Conservation (phyloP, 2,329 filamentous ascomycete genomes). For the Tympanopsis confertula region DNA sequence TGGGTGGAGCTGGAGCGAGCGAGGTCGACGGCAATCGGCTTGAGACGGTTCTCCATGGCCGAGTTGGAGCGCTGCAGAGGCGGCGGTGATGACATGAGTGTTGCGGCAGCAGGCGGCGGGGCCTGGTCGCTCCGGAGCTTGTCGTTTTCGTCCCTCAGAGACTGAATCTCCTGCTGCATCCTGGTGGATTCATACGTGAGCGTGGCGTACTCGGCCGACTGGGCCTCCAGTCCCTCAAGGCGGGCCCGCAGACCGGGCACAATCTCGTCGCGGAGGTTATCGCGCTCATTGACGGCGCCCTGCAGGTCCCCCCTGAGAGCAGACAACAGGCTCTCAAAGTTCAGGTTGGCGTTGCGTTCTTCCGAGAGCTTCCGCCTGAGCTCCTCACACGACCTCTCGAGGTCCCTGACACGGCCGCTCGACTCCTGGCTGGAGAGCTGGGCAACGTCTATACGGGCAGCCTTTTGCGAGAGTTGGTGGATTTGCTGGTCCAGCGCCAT, state of each 20-base stretch:
- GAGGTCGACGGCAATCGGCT: slow-evolving; percentile 27
- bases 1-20: slow-evolving; percentile 50
- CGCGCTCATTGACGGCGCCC: slow-evolving; percentile 73
- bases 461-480: slow-evolving; percentile 67
- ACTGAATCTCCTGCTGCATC: slow-evolving; percentile 75
- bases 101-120: slow-evolving; percentile 5
- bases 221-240: slow-evolving; percentile 66
- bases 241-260: slow-evolving; percentile 68
- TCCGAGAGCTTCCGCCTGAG: slow-evolving; percentile 70
- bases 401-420: slow-evolving; percentile 56
- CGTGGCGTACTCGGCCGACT: slow-evolving; percentile 61
- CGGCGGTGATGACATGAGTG: slow-evolving; percentile 16
- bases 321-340: slow-evolving; percentile 82
- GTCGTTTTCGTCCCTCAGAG: slow-evolving; percentile 57
- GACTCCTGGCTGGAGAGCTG: slow-evolving; percentile 44
- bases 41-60: slow-evolving; percentile 25
- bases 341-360: slow-evolving; percentile 78
- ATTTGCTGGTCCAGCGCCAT: slow-evolving; percentile 74
- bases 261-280: slow-evolving; percentile 81
- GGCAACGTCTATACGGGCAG: slow-evolving; percentile 46
- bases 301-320: slow-evolving; percentile 76
- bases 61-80: slow-evolving; percentile 28
- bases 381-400: slow-evolving; percentile 73
- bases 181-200: slow-evolving; percentile 71
- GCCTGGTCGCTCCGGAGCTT: slow-evolving; percentile 30